phyloP scores from a whole-genome alignment of 1,284 basidiomycete genomes.

The Bondarzewia mesenterica region DNA sequence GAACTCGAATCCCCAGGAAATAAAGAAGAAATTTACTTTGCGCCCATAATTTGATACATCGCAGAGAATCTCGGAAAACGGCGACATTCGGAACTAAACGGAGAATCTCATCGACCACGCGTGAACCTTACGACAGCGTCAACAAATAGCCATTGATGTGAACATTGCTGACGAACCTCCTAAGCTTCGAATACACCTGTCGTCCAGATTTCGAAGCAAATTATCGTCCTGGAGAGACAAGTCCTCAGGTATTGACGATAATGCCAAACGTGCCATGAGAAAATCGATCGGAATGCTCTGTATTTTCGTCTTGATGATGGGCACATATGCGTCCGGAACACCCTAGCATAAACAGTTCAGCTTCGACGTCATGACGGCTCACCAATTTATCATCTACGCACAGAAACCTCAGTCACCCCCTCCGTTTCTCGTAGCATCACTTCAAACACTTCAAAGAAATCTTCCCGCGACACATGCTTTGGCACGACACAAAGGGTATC shows the following conservation, averaged over 20 bases:
- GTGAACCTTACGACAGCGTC: conserved; percentile 55
- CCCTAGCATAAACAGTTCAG: conserved; percentile 43
- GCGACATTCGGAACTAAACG: conserved; percentile 91
- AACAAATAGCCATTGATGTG: conserved; percentile 3
- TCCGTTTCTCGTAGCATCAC: conserved; percentile 83
- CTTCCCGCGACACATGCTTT: conserved; percentile 90
- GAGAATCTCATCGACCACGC: conserved; percentile 95
- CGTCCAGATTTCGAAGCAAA: conserved; percentile 88
- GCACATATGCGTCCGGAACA: conserved; percentile 94
- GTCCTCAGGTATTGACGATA: conserved; percentile 86
- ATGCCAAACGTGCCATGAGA: conserved; percentile 80
- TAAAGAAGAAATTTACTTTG: conserved; percentile 56
- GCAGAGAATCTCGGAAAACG: conserved; percentile 89
- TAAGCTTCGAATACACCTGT: conserved; percentile 90
- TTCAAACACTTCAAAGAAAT: conserved; percentile 93
- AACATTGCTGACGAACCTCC: conserved; percentile 58
- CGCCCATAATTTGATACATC: conserved; percentile 98
- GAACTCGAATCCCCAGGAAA: conserved; percentile 2
- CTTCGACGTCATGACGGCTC: conserved; percentile 1
- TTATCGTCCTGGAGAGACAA: conserved; percentile 88
- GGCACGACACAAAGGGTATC: conserved; percentile 99
- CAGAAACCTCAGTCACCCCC: conserved; percentile 85
- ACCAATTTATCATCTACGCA: conserved; percentile 34
- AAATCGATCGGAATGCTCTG: conserved; percentile 93
- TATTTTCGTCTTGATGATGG: conserved; percentile 90